Percentiles rank a stretch among this genome's conserved stretches.
phyloP scores from a whole-genome alignment of 768 basidiomycete genomes.

The Suillus placidus region DNA sequence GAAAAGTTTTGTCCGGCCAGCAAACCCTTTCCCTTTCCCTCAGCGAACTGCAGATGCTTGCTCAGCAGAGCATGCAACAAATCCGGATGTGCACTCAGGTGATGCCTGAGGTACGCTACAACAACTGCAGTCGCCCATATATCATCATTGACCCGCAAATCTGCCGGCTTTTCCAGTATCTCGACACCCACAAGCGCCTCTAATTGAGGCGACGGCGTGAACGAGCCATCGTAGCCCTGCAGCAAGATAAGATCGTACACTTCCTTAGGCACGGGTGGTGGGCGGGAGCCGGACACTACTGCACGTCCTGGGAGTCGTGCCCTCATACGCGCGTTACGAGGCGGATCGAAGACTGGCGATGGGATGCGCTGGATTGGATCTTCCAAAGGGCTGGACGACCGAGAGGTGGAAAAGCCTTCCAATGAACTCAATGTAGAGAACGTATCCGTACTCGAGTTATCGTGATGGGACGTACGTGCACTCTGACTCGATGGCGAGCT shows the following conservation, averaged over 20 bases:
- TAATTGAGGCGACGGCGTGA: slow-evolving; percentile 35
- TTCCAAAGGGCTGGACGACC: slow-evolving; percentile 24
- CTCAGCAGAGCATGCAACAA: slow-evolving; percentile 43
- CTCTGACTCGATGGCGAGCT: slow-evolving; percentile 11
- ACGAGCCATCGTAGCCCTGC: slow-evolving; percentile 54
- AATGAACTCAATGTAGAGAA: slow-evolving; percentile 56
- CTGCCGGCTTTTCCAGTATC: slow-evolving; percentile 33
- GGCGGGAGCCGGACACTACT: background rate
- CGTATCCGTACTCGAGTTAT: slow-evolving; percentile 34
- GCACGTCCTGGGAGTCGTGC: background rate
- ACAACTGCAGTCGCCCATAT: slow-evolving; percentile 54
- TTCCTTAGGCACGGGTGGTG: slow-evolving; percentile 20
- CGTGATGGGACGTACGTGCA: slow-evolving; percentile 19
- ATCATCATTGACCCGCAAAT: slow-evolving; percentile 30
- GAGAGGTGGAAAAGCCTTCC: slow-evolving; percentile 35
- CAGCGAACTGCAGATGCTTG: slow-evolving; percentile 46
- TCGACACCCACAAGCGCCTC: slow-evolving; percentile 38
- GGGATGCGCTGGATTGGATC: slow-evolving; percentile 33
- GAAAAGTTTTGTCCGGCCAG: slow-evolving; percentile 10
- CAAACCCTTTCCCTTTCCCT: slow-evolving; percentile 9
- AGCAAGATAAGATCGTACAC: slow-evolving; percentile 42
- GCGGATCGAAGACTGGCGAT: slow-evolving; percentile 33
- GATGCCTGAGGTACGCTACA: slow-evolving; percentile 46
- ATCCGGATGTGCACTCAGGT: slow-evolving; percentile 40
- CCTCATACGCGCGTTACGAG: background rate